Evolutionary conservation across 768 basidiomycete species (phyloP).

Genomic region (Termitomyces eurrhizus): DNA sequence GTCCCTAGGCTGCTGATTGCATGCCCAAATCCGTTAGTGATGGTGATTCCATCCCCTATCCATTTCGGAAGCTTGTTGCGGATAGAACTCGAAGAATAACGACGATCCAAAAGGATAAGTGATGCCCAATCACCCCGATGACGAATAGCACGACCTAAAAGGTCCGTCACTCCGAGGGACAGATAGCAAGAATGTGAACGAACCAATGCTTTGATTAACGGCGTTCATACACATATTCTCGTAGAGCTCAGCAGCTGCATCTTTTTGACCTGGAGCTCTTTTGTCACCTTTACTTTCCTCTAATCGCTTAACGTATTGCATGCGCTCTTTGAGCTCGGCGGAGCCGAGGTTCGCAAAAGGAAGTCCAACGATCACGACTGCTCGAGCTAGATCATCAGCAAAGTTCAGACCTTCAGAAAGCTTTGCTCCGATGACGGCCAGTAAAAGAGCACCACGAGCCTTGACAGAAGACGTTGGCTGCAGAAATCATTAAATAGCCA

Average conservation of each 20-base stretch:
- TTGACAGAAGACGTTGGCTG: constrained; percentile 22
- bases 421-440: constrained; percentile 96
- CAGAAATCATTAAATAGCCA: not conserved
- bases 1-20: constrained; percentile 61
- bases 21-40: constrained; percentile 67
- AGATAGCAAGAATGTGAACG: constrained; percentile 19
- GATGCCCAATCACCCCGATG: constrained; percentile 91
- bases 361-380: constrained; percentile 83
- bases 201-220: constrained; percentile 96
- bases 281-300: constrained; percentile 40
- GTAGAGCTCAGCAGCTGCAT: constrained; percentile 81
- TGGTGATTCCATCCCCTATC: constrained; percentile 65
- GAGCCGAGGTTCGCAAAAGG: constrained; percentile 94
- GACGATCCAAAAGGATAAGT: constrained; percentile 79
- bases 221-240: constrained; percentile 92
- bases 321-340: constrained; percentile 84
- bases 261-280: constrained; percentile 38
- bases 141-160: constrained; percentile 84
- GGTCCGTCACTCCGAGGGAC: not conserved
- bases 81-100: constrained; percentile 70
- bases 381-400: constrained; percentile 77
- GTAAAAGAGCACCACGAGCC: constrained; percentile 70
- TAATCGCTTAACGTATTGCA: constrained; percentile 77
- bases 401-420: constrained; percentile 90
- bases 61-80: constrained; percentile 84